Conservation (phyloP, 306 rosid species). For the Fragaria nilgerrensis region DNA sequence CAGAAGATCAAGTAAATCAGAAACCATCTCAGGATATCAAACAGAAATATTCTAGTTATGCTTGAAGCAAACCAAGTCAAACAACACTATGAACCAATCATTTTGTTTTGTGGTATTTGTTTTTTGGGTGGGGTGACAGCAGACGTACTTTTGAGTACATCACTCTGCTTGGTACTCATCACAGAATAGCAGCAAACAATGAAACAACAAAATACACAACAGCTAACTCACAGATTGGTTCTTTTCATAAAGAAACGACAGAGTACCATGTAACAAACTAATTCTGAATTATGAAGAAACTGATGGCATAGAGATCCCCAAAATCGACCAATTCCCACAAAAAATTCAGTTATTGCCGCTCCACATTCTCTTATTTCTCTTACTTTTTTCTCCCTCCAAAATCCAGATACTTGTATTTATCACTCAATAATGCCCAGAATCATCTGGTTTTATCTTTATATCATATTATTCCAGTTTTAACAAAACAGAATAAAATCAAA, state of each 20-base stretch:
- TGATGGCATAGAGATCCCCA: neutral
- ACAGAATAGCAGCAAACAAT: neutral
- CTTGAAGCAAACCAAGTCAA: neutral
- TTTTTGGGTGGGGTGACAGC: neutral
- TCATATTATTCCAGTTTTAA: neutral
- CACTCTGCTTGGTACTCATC: neutral
- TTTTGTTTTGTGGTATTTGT: neutral
- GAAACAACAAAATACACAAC: neutral
- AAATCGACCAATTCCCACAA: neutral
- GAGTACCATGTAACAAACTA: neutral
- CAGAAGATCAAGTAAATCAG: conserved; percentile 13
- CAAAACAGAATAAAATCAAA: neutral
- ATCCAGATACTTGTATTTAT: neutral
- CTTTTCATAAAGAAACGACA: neutral
- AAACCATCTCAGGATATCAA: neutral
- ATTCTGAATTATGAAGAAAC: neutral
- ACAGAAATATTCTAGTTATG: neutral
- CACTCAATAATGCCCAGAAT: neutral
- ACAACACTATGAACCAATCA: neutral
- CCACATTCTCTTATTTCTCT: neutral
- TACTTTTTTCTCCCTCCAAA: neutral
- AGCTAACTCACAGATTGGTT: neutral
- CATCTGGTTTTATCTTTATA: neutral
- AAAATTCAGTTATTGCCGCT: neutral
- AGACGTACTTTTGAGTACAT: neutral